Percentiles rank a stretch among this genome's conserved stretches.
Evolutionary conservation across 805 yeast species (phyloP).

Genomic region (Wickerhamomyces canadensis): DNA sequence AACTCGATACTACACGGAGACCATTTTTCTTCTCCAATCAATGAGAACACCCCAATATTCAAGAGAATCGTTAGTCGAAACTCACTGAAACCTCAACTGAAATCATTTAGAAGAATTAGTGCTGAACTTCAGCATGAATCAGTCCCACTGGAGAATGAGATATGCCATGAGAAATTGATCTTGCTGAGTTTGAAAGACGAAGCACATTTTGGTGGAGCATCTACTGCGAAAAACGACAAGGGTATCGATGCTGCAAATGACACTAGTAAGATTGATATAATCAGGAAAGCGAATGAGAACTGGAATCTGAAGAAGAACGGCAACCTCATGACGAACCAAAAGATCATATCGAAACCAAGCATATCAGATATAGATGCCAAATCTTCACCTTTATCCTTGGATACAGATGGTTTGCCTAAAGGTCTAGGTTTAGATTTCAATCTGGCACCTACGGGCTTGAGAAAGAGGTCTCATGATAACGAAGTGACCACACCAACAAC

Average conservation of each 20-base stretch:
- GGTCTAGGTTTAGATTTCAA: too few species aligned
- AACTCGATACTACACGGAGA: constrained; percentile 3
- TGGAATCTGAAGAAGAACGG: constrained; percentile 21
- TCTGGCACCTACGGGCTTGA: constrained; percentile 2
- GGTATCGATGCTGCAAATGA: constrained; percentile 3
- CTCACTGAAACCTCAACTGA: constrained; percentile 22
- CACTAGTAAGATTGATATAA: constrained; percentile 22
- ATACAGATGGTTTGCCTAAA: too few species aligned
- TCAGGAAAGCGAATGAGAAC: constrained; percentile 23
- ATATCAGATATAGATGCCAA: neutral
- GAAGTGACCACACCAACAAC: constrained; percentile 3
- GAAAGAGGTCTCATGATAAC: constrained; percentile 20
- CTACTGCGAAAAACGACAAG: constrained; percentile 1
- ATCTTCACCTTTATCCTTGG: too few species aligned
- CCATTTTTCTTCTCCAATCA: constrained; percentile 10
- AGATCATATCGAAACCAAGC: too few species aligned
- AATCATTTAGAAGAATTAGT: constrained; percentile 22
- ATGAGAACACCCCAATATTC: constrained; percentile 22
- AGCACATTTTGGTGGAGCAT: constrained; percentile 8
- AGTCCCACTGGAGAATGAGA: constrained; percentile 21
- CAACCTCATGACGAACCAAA: neutral
- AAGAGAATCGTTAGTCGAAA: constrained; percentile 21
- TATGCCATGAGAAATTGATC: constrained; percentile 23
- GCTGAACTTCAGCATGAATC: constrained; percentile 21
- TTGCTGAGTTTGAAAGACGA: constrained; percentile 20